Evolutionary conservation across 495 filamentous ascomycete species (phyloP).

Genomic region (Penicillium cosmopolitanum): DNA sequence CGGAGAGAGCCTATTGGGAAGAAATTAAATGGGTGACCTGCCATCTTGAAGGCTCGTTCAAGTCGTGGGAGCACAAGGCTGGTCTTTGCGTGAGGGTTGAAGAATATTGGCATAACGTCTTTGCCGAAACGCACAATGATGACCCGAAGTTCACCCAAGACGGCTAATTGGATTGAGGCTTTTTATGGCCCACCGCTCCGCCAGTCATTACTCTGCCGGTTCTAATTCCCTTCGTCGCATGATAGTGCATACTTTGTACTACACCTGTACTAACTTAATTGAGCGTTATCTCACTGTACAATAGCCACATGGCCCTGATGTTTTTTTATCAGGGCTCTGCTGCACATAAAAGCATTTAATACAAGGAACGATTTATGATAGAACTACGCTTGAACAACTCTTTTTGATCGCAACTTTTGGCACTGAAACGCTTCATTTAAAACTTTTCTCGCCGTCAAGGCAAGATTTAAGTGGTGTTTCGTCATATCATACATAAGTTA

Average conservation of each 20-base stretch:
- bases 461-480: constrained; percentile 10
- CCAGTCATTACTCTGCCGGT: no score
- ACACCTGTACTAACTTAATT: not conserved
- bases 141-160: constrained; percentile 39
- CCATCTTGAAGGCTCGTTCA: constrained; percentile 40
- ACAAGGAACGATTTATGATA: constrained; percentile 5
- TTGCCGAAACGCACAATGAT: constrained; percentile 42
- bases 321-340: not conserved
- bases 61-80: constrained; percentile 42
- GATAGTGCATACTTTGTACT: not conserved
- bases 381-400: not conserved
- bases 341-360: not conserved
- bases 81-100: constrained; percentile 43
- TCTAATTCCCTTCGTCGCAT: not conserved
- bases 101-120: constrained; percentile 46
- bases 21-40: constrained; percentile 55
- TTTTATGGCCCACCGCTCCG: not conserved
- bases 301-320: not conserved
- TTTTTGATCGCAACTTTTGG: not conserved
- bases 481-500: constrained; percentile 31
- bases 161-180: constrained; percentile 18
- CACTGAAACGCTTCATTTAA: constrained; percentile 5
- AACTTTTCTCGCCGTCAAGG: constrained; percentile 6
- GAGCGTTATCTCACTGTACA: constrained; percentile 5
- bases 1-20: constrained; percentile 57